Evolutionary conservation across 306 rosid species (phyloP).

Genomic region (Vigna hirtella): DNA sequence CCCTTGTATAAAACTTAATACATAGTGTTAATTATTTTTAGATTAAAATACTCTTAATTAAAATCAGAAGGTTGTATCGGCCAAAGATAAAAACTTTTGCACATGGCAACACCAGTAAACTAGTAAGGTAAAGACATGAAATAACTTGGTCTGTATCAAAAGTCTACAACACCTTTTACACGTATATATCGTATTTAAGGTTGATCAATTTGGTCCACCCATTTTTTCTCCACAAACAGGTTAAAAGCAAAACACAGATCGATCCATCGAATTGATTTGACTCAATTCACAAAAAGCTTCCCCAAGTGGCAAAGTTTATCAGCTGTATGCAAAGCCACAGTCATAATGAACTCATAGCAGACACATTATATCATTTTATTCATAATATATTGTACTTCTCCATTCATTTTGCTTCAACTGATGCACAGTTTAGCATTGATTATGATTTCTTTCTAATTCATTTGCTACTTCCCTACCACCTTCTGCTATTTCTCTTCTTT

Average conservation of each 20-base stretch:
- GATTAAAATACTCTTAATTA: too few relatives aligned
- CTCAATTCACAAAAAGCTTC: neutral
- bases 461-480: neutral
- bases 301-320: neutral
- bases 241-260: neutral
- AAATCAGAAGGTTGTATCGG: too few relatives aligned
- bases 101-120: too few relatives aligned
- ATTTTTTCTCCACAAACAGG: neutral
- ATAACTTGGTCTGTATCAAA: too few relatives aligned
- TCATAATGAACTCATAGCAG: neutral
- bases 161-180: neutral
- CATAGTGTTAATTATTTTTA: too few relatives aligned
- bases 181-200: neutral
- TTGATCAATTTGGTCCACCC: neutral
- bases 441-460: neutral
- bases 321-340: neutral
- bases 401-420: slow-evolving; percentile 10
- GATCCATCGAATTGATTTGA: neutral
- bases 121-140: too few relatives aligned
- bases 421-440: neutral
- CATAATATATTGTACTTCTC: neutral
- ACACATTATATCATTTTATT: neutral
- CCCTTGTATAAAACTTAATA: too few relatives aligned
- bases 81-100: too few relatives aligned
- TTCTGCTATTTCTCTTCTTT: neutral